Conservation (phyloP, 108 stramenopile genomes). For the Cyclotella choctawhatcheeana region DNA sequence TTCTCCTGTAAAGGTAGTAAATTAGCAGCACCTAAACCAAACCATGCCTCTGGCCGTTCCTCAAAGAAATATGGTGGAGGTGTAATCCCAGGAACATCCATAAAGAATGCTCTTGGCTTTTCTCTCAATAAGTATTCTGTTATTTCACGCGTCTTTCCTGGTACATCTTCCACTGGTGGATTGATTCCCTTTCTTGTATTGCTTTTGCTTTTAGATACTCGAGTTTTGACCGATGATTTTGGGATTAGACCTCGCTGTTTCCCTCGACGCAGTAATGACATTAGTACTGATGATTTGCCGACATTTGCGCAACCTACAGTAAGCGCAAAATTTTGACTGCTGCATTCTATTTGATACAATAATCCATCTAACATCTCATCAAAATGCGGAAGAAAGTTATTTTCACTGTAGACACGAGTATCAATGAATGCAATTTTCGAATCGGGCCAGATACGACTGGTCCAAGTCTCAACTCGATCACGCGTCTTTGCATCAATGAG, state of each 20-base stretch:
- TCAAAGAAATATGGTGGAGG: slow-evolving; percentile 8
- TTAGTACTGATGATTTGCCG: slow-evolving; percentile 13
- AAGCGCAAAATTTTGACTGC: slow-evolving; percentile 10
- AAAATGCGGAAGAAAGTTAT: neutral
- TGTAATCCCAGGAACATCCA: slow-evolving; percentile 35
- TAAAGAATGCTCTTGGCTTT: slow-evolving; percentile 20
- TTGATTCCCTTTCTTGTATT: neutral
- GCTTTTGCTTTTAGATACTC: neutral
- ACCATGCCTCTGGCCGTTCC: slow-evolving; percentile 17
- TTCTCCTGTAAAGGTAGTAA: neutral
- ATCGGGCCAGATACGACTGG: slow-evolving; percentile 11
- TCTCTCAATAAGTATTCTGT: slow-evolving; percentile 18
- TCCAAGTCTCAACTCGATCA: slow-evolving; percentile 15
- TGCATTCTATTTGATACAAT: neutral
- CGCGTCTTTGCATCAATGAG: slow-evolving; percentile 7
- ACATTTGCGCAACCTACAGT: slow-evolving; percentile 21
- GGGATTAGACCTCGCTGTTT: neutral
- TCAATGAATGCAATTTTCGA: slow-evolving; percentile 15
- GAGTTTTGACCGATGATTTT: neutral
- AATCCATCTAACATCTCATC: neutral
- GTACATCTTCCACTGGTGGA: slow-evolving; percentile 9
- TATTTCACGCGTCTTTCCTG: slow-evolving; percentile 28
- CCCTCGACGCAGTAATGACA: neutral
- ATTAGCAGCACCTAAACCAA: slow-evolving; percentile 15
- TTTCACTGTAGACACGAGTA: neutral